These are phyloP conservation scores for Fusarium tjaetaba DNA, from an alignment of 2,329 filamentous ascomycete species.

Conservation along the genomic window DNA sequence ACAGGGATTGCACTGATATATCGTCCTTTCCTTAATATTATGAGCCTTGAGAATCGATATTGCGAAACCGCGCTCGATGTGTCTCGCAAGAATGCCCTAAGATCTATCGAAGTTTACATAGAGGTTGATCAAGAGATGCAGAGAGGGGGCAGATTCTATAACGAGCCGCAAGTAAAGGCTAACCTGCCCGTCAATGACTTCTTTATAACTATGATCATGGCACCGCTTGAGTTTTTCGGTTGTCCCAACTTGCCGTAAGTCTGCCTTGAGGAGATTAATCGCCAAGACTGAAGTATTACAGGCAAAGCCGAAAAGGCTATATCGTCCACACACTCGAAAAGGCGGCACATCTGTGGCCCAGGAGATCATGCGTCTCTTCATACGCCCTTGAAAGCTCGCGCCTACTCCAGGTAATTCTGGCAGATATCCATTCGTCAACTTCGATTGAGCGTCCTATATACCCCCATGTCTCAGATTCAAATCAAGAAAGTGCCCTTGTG, in stretches of 20 bases:
- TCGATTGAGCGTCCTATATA: neutral
- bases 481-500: fast-evolving
- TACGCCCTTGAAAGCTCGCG: neutral
- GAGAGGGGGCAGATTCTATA: conserved; percentile 6
- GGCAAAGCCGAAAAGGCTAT: neutral
- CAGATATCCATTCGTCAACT: neutral
- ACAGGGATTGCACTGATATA: neutral
- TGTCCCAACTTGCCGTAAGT: conserved; percentile 19
- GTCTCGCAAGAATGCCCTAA: conserved; percentile 12
- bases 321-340: neutral
- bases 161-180: neutral
- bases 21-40: conserved; percentile 11
- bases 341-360: conserved; percentile 2
- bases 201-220: conserved; percentile 3
- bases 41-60: neutral
- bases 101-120: conserved; percentile 9
- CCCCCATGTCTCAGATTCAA: fast-evolving
- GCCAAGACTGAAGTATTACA: neutral
- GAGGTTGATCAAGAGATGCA: conserved; percentile 25
- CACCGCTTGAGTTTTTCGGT: conserved; percentile 4
- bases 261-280: fast-evolving
- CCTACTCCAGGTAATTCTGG: neutral
- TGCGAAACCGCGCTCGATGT: neutral
- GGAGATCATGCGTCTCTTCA: neutral
- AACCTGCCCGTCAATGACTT: conserved; percentile 1